Base-by-base conservation (phyloP, 2,329 filamentous ascomycete genomes). In the Colletotrichum camelliae region DNA sequence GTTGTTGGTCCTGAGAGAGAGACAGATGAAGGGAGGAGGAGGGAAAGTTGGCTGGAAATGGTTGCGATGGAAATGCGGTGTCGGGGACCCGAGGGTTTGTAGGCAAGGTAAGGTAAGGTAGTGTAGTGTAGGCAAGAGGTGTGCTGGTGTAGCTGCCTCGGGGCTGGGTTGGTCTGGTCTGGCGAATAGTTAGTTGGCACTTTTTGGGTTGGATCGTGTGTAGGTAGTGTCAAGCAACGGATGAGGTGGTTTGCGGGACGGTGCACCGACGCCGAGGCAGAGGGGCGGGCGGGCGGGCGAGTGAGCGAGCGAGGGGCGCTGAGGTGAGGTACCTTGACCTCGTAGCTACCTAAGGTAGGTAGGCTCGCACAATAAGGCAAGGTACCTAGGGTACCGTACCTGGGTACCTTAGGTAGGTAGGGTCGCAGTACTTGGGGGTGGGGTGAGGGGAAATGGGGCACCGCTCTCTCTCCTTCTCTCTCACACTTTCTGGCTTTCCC, bases 121-220 rank as follows among this genome's bases (percentile, higher is more conserved):
- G 21, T 43, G 61, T 67, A 35, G 69, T 43, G 61, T 67, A 35
- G 69, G 48, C 67, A 62, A 27, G 37, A 27, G 37, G 43, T 48
- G 43, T 48, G 43, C 7, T 48, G 29, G 61, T 58, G 61, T 39
- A 67, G 57, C 64, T 68, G 64, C 64, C 73, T 73, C 70, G 64
- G 70, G 73, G 70, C 69, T 72, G 62, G 68, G 69, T 64, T 72
- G 69, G 55, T 55, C 70, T 73, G 70, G 52, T 60, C 73, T 75
- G 73, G 73, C 70, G 70, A 73, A 75, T n/a, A 60, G 68, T 75
- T 60, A 75, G 73, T 73, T 75, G 52, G 73, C 35, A 68, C 64
- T 57, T 21, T 21, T 65, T 66, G 27, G 67, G 62, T 75, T 48
- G 31, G 37, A 52, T 21, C 29, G 27, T 75, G 65, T 37, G 69